phyloP scores from a whole-genome alignment of 2,329 filamentous ascomycete genomes.

The Pyrenochaeta sp. region DNA sequence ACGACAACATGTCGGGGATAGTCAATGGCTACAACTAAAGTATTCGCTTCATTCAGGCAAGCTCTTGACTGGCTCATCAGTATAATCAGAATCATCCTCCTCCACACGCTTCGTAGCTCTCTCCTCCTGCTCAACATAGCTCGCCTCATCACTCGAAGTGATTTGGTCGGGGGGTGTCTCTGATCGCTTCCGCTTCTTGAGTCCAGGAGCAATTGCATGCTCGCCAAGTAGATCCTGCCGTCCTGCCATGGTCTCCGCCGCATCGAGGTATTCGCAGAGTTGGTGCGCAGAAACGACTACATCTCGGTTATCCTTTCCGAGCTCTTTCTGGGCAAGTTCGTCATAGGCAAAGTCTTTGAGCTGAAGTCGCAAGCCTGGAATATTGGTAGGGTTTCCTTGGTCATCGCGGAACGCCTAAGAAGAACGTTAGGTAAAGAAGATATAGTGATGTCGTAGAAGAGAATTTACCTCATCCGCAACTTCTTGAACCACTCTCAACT shows the following conservation, averaged over 20 bases:
- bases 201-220: conserved; percentile 12
- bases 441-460: background rate
- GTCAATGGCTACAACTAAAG: no score
- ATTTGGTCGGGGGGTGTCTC: conserved; percentile 25
- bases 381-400: conserved; percentile 6
- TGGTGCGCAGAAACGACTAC: conserved; percentile 3
- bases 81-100: no score
- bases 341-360: conserved; percentile 7
- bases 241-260: conserved; percentile 11
- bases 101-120: conserved; percentile 13
- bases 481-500: conserved; percentile 14
- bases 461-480: conserved; percentile 20
- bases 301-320: background rate
- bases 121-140: conserved; percentile 17
- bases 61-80: no score
- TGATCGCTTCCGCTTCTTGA: conserved; percentile 23
- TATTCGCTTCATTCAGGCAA: no score
- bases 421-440: background rate
- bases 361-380: conserved; percentile 7
- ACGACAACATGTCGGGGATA: no score
- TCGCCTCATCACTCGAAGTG: conserved; percentile 19
- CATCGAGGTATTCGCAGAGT: conserved; percentile 15
- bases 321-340: conserved; percentile 4
- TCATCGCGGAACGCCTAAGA: background rate
- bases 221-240: conserved; percentile 8